Conservation (phyloP, 2,329 filamentous ascomycete species). For the Calonectria henricotiae region DNA sequence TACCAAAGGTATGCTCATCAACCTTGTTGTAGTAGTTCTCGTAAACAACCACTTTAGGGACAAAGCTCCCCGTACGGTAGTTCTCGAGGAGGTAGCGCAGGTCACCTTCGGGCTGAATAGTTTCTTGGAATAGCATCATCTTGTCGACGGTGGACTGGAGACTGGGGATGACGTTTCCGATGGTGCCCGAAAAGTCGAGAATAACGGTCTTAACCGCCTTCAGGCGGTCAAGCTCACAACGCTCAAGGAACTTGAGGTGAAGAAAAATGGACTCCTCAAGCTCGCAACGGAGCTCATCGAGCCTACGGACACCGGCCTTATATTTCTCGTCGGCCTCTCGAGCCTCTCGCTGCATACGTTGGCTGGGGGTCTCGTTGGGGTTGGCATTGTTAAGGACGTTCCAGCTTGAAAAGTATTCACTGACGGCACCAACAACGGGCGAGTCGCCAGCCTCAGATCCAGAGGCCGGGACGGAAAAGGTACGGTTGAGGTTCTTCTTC, state of each 20-base stretch:
- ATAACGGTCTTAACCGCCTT: slow-evolving; percentile 99
- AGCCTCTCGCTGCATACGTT: slow-evolving; percentile 90
- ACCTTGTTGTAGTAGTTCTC: slow-evolving; percentile 99
- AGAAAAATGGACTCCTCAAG: slow-evolving; percentile 96
- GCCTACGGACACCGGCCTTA: slow-evolving; percentile 86
- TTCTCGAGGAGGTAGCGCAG: slow-evolving; percentile 95
- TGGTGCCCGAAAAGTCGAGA: slow-evolving; percentile 95
- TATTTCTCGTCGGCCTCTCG: slow-evolving; percentile 94
- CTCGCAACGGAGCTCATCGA: slow-evolving; percentile 92
- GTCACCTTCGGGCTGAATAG: slow-evolving; percentile 93
- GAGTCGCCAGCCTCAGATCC: slow-evolving; percentile 76
- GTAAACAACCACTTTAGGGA: slow-evolving; percentile 91
- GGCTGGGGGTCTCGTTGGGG: slow-evolving; percentile 93
- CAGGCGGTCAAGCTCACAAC: slow-evolving; percentile 94
- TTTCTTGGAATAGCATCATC: slow-evolving; percentile 99
- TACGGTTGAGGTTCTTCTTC: slow-evolving; percentile 84
- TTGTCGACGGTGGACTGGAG: slow-evolving; percentile 96
- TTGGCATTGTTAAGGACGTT: slow-evolving; percentile 87
- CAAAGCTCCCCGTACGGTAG: slow-evolving; percentile 94
- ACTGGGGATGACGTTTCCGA: slow-evolving; percentile 98
- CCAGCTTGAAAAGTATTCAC: slow-evolving; percentile 93
- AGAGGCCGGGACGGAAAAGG: slow-evolving; percentile 80
- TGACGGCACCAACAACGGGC: slow-evolving; percentile 85
- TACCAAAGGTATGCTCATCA: slow-evolving; percentile 97
- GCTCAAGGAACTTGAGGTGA: slow-evolving; percentile 95